Evolutionary conservation across 2,329 filamentous ascomycete species (phyloP).

Genomic region (Fusarium coffeatum): DNA sequence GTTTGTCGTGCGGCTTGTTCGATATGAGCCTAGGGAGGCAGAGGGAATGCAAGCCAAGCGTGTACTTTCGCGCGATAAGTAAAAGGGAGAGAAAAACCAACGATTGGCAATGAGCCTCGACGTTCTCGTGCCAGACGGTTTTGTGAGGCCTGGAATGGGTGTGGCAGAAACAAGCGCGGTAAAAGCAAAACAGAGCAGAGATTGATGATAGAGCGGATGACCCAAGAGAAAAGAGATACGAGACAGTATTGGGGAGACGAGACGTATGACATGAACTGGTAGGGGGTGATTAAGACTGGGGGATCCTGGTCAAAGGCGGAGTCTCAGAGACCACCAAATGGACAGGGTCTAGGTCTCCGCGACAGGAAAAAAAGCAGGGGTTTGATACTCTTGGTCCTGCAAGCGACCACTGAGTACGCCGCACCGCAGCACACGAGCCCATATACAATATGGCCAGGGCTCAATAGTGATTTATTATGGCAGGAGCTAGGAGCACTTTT

Average conservation of each 20-base stretch:
- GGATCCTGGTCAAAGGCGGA: slow-evolving; percentile 34
- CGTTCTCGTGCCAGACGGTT: slow-evolving; percentile 51
- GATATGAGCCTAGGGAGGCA: slow-evolving; percentile 32
- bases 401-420: slow-evolving; percentile 32
- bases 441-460: slow-evolving; percentile 24
- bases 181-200: slow-evolving; percentile 25
- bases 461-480: background rate
- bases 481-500: background rate
- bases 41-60: slow-evolving; percentile 29
- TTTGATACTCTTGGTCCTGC: slow-evolving; percentile 32
- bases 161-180: slow-evolving; percentile 40
- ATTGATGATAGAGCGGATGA: slow-evolving; percentile 26
- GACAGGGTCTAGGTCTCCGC: slow-evolving; percentile 24
- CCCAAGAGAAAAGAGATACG: slow-evolving; percentile 36
- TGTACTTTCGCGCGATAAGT: slow-evolving; percentile 34
- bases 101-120: slow-evolving; percentile 41
- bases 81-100: slow-evolving; percentile 37
- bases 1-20: slow-evolving; percentile 28
- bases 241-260: slow-evolving; percentile 33
- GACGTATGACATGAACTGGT: slow-evolving; percentile 31
- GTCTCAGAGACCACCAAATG: slow-evolving; percentile 37
- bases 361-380: slow-evolving; percentile 36
- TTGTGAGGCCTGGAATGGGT: slow-evolving; percentile 49
- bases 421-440: slow-evolving; percentile 23
- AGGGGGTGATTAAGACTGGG: slow-evolving; percentile 30